Conservation (phyloP, 345 rosid species). For the Rubroshorea leprosula region DNA sequence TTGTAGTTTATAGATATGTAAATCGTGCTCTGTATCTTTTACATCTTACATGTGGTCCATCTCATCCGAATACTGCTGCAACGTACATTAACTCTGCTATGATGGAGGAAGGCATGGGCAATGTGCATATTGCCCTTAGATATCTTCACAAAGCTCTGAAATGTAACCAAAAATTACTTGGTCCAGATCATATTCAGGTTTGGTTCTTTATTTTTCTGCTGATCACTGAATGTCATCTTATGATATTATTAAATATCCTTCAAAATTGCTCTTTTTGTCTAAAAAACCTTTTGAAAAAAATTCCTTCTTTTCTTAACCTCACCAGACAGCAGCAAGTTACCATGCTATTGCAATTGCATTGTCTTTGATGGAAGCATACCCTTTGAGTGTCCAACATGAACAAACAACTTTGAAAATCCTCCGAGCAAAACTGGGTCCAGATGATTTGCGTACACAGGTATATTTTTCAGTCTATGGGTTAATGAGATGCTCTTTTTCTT, state of each 20-base stretch:
- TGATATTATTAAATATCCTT: too few relatives aligned
- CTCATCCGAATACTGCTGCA: conserved; percentile 99
- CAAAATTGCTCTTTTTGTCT: too few relatives aligned
- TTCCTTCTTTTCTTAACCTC: conserved; percentile 18
- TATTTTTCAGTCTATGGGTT: conserved; percentile 5
- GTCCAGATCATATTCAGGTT: too few relatives aligned
- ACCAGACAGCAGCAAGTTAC: conserved; percentile 98
- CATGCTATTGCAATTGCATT: conserved; percentile 99
- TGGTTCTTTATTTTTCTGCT: conserved; percentile 12
- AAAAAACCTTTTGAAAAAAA: conserved; percentile 14
- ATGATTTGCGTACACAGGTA: conserved; percentile 93
- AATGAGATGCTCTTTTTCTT: not conserved
- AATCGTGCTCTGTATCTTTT: too few relatives aligned
- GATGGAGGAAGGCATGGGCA: conserved; percentile 99
- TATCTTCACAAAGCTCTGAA: conserved; percentile 96
- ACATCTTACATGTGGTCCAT: conserved; percentile 97
- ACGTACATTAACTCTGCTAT: conserved; percentile 97
- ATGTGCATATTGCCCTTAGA: conserved; percentile 96
- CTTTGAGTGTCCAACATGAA: conserved; percentile 93
- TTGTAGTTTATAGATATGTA: conserved; percentile 59
- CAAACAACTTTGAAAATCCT: conserved; percentile 89
- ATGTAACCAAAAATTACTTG: too few relatives aligned
- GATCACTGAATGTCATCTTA: too few relatives aligned
- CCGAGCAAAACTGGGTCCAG: conserved; percentile 79
- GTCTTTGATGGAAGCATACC: conserved; percentile 97